phyloP scores from a whole-genome alignment of 768 basidiomycete species.

The Tylopilus plumbeoviolaceoides region DNA sequence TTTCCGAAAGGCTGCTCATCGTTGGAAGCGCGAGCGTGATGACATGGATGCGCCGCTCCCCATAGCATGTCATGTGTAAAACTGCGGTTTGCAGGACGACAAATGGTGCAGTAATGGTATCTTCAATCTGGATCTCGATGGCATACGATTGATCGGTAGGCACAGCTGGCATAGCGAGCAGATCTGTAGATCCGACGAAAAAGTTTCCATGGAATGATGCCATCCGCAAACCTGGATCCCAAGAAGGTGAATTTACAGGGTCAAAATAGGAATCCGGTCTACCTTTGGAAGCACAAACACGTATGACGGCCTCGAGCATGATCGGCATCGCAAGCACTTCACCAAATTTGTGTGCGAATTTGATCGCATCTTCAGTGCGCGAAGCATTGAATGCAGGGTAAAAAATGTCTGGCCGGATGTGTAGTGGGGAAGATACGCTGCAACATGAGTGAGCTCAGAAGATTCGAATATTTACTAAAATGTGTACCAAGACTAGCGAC shows the following conservation, averaged over 20 bases:
- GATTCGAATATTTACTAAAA: not conserved
- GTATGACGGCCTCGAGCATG: constrained; percentile 95
- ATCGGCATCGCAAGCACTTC: constrained; percentile 90
- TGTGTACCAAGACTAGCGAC: constrained; percentile 81
- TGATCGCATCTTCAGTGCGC: constrained; percentile 92
- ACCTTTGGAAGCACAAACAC: constrained; percentile 96
- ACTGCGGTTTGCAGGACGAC: constrained; percentile 95
- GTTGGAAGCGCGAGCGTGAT: constrained; percentile 85
- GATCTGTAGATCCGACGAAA: constrained; percentile 95
- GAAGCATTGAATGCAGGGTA: constrained; percentile 98
- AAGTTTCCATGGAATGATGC: constrained; percentile 98
- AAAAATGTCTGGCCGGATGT: constrained; percentile 98
- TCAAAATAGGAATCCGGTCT: constrained; percentile 4
- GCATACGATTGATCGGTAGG: constrained; percentile 94
- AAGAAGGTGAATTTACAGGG: not conserved
- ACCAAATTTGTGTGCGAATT: constrained; percentile 97
- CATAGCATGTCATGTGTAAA: constrained; percentile 70
- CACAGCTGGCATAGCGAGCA: constrained; percentile 95
- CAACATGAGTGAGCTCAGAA: not conserved
- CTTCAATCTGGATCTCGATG: constrained; percentile 94
- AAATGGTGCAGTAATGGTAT: constrained; percentile 84
- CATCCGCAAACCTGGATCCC: constrained; percentile 74
- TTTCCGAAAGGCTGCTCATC: constrained; percentile 81
- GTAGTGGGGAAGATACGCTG: constrained; percentile 91
- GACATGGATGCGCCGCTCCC: constrained; percentile 89